Percentiles rank a stretch among this genome's conserved stretches.
Conservation (phyloP, 164 flowering plant species). For the Malania oleifera region DNA sequence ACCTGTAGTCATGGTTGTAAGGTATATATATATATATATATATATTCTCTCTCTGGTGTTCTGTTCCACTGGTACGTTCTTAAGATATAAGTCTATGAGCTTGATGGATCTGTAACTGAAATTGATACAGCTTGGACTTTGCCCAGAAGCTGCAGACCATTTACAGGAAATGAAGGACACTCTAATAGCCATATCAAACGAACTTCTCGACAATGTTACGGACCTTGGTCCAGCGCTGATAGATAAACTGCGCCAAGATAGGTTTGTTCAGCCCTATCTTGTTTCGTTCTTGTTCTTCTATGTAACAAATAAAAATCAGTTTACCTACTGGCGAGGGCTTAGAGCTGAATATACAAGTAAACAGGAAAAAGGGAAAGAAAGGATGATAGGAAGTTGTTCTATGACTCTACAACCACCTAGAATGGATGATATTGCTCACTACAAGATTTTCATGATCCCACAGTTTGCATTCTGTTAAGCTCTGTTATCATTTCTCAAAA, state of each 20-base stretch:
- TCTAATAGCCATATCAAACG: constrained; percentile 74
- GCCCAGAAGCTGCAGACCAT: constrained; percentile 73
- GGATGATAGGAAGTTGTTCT: no score
- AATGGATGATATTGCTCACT: background rate
- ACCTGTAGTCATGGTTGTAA: constrained; percentile 71
- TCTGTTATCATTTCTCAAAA: background rate
- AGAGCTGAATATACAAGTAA: no score
- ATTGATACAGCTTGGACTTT: constrained; percentile 64
- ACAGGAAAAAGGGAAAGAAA: no score
- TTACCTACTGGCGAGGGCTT: constrained; percentile 1
- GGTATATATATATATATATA: constrained; percentile 57
- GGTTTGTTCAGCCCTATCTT: constrained; percentile 31
- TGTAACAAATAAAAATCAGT: background rate
- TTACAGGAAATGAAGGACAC: constrained; percentile 85
- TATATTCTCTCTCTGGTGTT: background rate
- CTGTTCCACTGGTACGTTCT: constrained; percentile 1
- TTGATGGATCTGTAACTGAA: constrained; percentile 15
- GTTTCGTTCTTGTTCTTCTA: background rate
- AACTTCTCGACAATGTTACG: constrained; percentile 69
- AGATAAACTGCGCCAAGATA: constrained; percentile 79
- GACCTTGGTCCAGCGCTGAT: constrained; percentile 42
- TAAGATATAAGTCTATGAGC: constrained; percentile 7
- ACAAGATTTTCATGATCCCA: background rate
- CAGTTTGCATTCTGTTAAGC: background rate
- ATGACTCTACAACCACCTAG: background rate